Evolutionary conservation across 768 basidiomycete genomes (phyloP).

Genomic region (Collybia sp.): DNA sequence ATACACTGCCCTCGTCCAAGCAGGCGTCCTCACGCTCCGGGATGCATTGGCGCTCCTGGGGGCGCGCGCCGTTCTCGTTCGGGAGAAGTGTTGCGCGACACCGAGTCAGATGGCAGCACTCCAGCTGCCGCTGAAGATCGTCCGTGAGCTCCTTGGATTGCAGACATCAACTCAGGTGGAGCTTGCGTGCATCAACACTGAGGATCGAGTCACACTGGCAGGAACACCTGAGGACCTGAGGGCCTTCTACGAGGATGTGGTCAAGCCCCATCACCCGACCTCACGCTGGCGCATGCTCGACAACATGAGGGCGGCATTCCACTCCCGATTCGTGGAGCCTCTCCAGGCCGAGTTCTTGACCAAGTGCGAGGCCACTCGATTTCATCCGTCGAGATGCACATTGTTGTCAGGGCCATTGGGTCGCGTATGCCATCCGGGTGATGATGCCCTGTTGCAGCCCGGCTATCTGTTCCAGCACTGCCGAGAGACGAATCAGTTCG

Average conservation of each 20-base stretch:
- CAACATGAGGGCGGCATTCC: constrained; percentile 4
- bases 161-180: constrained; percentile 1
- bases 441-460: background rate
- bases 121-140: background rate
- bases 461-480: constrained; percentile 3
- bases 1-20: constrained; percentile 1
- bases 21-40: constrained; percentile 1
- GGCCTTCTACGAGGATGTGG: background rate
- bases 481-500: constrained; percentile 4
- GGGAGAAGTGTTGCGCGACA: background rate
- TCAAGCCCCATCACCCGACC: background rate
- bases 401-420: constrained; percentile 2
- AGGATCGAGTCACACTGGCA: constrained; percentile 1
- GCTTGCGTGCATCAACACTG: constrained; percentile 4
- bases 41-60: constrained; percentile 2
- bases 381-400: background rate
- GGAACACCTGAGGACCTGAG: constrained; percentile 2
- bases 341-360: background rate
- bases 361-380: background rate
- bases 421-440: background rate
- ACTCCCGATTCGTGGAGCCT: constrained; percentile 3
- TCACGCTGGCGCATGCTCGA: constrained; percentile 1
- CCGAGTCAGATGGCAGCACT: constrained; percentile 3
- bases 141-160: background rate
- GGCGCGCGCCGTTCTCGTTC: constrained; percentile 2